A percentile compares a stretch with the other conserved stretches of the same genome.
phyloP scores from a whole-genome alignment of 2,329 filamentous ascomycete species.

The Orbilia quercus region DNA sequence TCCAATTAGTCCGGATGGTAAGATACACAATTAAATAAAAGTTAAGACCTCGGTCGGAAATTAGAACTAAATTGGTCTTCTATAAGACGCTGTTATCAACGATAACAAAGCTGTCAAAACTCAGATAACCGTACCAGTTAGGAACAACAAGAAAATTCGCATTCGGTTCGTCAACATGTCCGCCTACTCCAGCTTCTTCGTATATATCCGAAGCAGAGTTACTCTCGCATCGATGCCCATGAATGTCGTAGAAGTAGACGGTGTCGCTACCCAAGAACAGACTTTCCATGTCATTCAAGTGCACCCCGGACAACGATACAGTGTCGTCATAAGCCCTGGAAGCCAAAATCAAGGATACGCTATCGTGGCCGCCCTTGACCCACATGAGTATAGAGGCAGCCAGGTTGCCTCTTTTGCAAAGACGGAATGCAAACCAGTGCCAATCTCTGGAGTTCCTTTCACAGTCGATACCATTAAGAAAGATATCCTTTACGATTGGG shows the following conservation, averaged over 20 bases:
- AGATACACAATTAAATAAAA: not conserved
- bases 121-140: not conserved
- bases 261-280: not conserved
- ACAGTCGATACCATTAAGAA: not conserved
- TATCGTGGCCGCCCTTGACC: not conserved
- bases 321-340: not conserved
- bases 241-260: not conserved
- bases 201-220: slow-evolving; percentile 1
- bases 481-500: slow-evolving; percentile 2
- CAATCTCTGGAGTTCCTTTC: not conserved
- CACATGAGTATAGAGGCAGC: not conserved
- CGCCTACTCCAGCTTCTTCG: slow-evolving; percentile 5
- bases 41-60: not conserved
- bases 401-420: not conserved
- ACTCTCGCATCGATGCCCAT: not conserved
- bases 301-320: not conserved
- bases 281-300: slow-evolving; percentile 5
- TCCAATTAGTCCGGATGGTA: not conserved
- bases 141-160: not conserved
- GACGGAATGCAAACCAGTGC: not conserved
- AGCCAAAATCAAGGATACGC: slow-evolving; percentile 3
- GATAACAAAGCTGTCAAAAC: slow-evolving; percentile 8
- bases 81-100: not conserved
- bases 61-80: not conserved
- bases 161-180: slow-evolving; percentile 7